These are phyloP conservation scores for Tolypocladium nubicola DNA, from an alignment of 2,329 filamentous ascomycete genomes.

Conservation along the genomic window DNA sequence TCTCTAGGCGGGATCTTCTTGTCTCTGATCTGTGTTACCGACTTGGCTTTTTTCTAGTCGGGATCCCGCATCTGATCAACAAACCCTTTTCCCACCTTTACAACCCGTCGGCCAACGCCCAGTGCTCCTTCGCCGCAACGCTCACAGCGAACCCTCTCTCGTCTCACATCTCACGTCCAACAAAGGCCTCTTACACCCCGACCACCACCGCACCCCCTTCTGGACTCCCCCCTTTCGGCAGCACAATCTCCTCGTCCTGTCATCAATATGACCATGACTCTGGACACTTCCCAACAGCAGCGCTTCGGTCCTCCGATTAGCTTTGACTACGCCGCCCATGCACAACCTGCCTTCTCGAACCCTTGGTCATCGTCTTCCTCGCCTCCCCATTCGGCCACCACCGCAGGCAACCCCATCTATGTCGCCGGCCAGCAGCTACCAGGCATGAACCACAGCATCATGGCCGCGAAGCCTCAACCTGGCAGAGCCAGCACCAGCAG, in stretches of 20 bases:
- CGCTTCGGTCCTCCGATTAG: constrained; percentile 63
- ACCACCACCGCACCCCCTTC: neutral
- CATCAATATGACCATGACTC: constrained; percentile 81
- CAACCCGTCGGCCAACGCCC: neutral
- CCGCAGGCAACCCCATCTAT: constrained; percentile 53
- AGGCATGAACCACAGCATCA: constrained; percentile 45
- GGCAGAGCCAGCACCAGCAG: constrained; percentile 48
- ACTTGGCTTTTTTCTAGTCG: constrained; percentile 34
- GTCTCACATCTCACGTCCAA: neutral
- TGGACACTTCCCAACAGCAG: constrained; percentile 73
- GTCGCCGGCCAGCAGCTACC: constrained; percentile 37
- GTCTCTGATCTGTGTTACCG: constrained; percentile 29
- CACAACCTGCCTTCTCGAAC: constrained; percentile 71
- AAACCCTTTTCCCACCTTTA: constrained; percentile 15
- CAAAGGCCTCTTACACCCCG: neutral
- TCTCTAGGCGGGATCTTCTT: constrained; percentile 25
- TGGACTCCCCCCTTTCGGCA: neutral
- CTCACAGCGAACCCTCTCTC: neutral
- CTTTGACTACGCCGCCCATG: constrained; percentile 58
- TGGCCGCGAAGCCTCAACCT: constrained; percentile 31
- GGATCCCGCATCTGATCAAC: constrained; percentile 44
- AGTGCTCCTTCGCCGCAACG: neutral
- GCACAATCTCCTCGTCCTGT: neutral
- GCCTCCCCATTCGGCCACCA: constrained; percentile 30
- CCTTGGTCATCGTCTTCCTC: constrained; percentile 63